Base-by-base conservation (phyloP, 371 early-diverging fungal genomes). In the Syncephalastrum contaminatum region DNA sequence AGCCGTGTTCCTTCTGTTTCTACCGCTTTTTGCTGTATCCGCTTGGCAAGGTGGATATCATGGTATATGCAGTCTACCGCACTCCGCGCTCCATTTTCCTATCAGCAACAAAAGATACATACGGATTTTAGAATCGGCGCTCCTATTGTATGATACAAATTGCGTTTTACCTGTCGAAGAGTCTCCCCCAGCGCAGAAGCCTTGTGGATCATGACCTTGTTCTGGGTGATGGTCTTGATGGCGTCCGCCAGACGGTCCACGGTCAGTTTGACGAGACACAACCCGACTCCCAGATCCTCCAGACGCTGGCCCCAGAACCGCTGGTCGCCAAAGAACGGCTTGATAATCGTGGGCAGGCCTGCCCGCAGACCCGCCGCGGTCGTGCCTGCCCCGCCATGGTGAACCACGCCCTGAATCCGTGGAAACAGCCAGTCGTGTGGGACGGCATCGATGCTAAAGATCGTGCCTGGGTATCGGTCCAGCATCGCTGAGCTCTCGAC, bases 391-490 rank as follows among this genome's bases (percentile, higher is more conserved):
- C 94, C 94, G 30, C 94, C 94, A 65, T 93, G 94, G 62, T 93
- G 94, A 0, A 89, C 85, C 4, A 91, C 91, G 14, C 80, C 91
- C 22, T 81, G 73, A n/a, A 92, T 73, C 49, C 75, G 70, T 2
- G 85, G 81, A 62, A 93, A 93, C 25, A 93, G 73, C 92, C 92
- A 93, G 63, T 92, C 93, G 58, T 93, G 94, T 0, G 94, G 94
- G 5, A 87, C 82, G 4, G 84, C 79, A 30, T 82, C 67, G 44
- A 86, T 56, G 49, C 72, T 73, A 25, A 70, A 78, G 45, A 88
- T 77, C 12, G 64, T 64, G 4, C 73, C 69, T 5, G 85, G 81
- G 46, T 71, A 66, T 13, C 58, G 54, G 40, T 60, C 54, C 51
- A 69, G 62, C 16, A 66, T 59, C 13, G 62, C 68, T 20, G 48